Evolutionary conservation across 495 filamentous ascomycete genomes (phyloP), one percentile per base, ranked within the genome.

Genomic region (Amorphotheca resinae): DNA sequence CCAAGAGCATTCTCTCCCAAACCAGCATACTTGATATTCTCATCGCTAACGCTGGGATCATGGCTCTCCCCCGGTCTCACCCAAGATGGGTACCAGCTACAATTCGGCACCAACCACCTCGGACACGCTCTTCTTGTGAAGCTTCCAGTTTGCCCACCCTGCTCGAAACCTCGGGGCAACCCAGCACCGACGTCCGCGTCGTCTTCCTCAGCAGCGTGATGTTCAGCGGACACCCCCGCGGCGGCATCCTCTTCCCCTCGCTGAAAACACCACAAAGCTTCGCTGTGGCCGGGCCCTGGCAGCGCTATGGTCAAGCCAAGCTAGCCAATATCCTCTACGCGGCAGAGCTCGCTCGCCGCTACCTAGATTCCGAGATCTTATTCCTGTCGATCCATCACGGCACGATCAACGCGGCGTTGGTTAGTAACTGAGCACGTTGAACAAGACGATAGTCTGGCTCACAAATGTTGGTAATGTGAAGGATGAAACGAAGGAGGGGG

Each of bases 91-190:
- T 71, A 73, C 47, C 79, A 87, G 54, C 66, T 71, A 22, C 76
- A 83, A 44, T 74, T 84, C 42, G 77, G 69, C 9, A 77, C 73
- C 1, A 87, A 86, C 51, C 71, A 85, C 52, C 49, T 86, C 32
- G 80, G 77, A 0, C 80, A 77, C 49, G 76, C 73, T 31, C 65
- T 85, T 3, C 66, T 88, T 21, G 79, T 74, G 1, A 74, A 74
- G 48, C 60, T 84, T 12, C 64, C 87, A 2, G 64, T 77, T 5
- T 28, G 5, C 25, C 25, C 5, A 28, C 25, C 11, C 25, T 28
- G 11, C 25, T 28, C 11, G 5, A 5, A 5, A 28, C 25, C 5
- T 5, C 25, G 25, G 5, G 5, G 11, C 11, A 5, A 11, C 25
- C 25, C 11, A 5, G 5, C 5, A 5, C 25, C 11, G 25, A 28